Conservation (phyloP, 768 basidiomycete genomes). For the Termitomyces sp. region DNA sequence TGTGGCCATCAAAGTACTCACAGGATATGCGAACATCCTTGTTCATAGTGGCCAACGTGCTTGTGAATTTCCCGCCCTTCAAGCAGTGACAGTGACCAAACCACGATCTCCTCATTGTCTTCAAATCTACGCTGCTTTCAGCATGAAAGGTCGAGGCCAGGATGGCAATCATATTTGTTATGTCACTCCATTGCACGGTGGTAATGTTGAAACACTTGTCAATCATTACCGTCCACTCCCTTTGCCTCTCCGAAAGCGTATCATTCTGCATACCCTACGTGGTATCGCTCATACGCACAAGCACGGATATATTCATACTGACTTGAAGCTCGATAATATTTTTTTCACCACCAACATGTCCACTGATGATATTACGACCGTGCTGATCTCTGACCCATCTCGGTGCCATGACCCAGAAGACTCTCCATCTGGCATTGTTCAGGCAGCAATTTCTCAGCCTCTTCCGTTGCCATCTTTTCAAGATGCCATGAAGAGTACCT, state of each 20-base stretch:
- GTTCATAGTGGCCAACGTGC: conserved; percentile 1
- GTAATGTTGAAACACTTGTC: neutral
- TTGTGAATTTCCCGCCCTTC: neutral
- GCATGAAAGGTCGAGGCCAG: neutral
- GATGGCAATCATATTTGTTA: neutral
- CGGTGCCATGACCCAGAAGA: neutral
- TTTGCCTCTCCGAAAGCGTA: neutral
- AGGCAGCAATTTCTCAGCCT: neutral
- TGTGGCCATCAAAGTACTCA: neutral
- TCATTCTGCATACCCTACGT: neutral
- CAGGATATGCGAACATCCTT: neutral
- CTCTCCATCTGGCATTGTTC: neutral
- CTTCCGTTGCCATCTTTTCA: neutral
- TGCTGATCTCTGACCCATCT: neutral
- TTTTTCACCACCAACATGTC: neutral
- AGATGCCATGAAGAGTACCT: neutral
- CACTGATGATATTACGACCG: neutral
- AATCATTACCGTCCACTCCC: neutral
- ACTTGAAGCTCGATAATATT: neutral
- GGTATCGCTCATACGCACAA: neutral
- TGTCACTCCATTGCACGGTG: neutral
- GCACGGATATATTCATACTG: neutral
- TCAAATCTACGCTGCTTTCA: neutral
- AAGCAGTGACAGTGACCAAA: neutral
- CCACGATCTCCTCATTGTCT: neutral